Evolutionary conservation across 2,329 filamentous ascomycete genomes (phyloP), one percentile per base, ranked within the genome.

Genomic region (Tolypocladium amazonense): DNA sequence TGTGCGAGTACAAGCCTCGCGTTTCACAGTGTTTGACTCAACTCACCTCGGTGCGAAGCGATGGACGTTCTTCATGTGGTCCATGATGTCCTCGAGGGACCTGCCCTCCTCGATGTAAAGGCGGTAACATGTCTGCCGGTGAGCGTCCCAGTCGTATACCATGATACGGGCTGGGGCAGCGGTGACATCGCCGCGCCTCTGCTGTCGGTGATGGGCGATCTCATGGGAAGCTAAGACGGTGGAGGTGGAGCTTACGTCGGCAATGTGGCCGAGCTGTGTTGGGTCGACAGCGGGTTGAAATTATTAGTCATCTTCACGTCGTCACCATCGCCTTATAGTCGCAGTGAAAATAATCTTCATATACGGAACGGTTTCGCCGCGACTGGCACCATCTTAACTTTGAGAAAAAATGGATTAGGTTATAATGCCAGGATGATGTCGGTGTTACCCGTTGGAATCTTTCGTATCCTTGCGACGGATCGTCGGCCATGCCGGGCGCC

Each of bases 41-140:
- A 88, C 79, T 71, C 77, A 89, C 87, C 86, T 89, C 27, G 89
- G 88, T 37, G 83, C 79, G 72, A 92, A 91, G 62, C 83, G 80
- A 75, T 88, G 79, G 61, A 80, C 77, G 60, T 77, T 77, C 64
- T 79, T 84, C 80, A 91, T 87, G 68, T 86, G 85, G 33, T 86
- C 80, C 78, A 90, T 88, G 50, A 94, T 88, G 65, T 92, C 86
- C 67, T 88, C 85, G 60, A 92, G 75, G 47, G 85, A 83, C 75
- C 83, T 87, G 66, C 85, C 85, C 74, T 94, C 88, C 61, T 86
- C 83, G 65, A 93, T 89, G 68, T 92, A 94, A 68, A 94, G 82
- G 65, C 84, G 82, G 47, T 72, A 72, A 66, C 75, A 77, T 67
- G 68, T 73, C 58, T 77, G 71, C 66, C 71, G 72, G 64, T 80